phyloP scores from a whole-genome alignment of 306 rosid species.

The Castanea crenata region DNA sequence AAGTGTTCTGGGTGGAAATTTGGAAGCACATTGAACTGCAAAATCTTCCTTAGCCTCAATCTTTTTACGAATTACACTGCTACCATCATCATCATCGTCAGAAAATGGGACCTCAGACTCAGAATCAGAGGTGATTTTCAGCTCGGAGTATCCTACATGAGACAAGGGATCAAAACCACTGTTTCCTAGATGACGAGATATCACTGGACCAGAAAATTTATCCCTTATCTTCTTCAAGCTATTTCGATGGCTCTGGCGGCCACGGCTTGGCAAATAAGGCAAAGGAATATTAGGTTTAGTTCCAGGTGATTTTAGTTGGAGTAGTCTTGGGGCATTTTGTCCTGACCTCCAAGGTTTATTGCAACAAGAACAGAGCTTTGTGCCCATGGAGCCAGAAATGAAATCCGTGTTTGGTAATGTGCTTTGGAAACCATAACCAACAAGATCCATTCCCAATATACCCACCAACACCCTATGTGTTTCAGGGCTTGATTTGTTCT shows the following conservation, averaged over 20 bases:
- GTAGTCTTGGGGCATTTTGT: constrained; percentile 37
- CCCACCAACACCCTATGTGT: constrained; percentile 44
- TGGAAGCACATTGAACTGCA: constrained; percentile 22
- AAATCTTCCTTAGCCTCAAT: constrained; percentile 29
- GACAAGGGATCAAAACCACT: constrained; percentile 29
- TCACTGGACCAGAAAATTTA: constrained; percentile 35
- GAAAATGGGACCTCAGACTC: constrained; percentile 62
- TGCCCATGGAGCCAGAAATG: constrained; percentile 26
- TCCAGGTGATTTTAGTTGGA: constrained; percentile 37
- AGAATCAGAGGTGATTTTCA: constrained; percentile 63
- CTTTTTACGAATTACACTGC: constrained; percentile 28
- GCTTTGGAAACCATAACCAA: constrained; percentile 39
- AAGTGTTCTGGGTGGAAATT: constrained; percentile 22
- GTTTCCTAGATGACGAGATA: constrained; percentile 27
- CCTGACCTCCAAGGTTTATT: constrained; percentile 48
- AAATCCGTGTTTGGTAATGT: constrained; percentile 28
- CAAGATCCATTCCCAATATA: constrained; percentile 45
- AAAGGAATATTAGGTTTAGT: constrained; percentile 53
- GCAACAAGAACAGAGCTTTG: constrained; percentile 55
- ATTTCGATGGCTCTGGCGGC: constrained; percentile 35
- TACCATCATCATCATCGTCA: constrained; percentile 54
- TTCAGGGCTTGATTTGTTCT: constrained; percentile 28
- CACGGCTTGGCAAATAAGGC: constrained; percentile 42
- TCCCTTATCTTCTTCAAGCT: constrained; percentile 47
- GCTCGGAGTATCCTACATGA: constrained; percentile 49